phyloP scores from a whole-genome alignment of 345 rosid genomes.

The Lepidium didymum region DNA sequence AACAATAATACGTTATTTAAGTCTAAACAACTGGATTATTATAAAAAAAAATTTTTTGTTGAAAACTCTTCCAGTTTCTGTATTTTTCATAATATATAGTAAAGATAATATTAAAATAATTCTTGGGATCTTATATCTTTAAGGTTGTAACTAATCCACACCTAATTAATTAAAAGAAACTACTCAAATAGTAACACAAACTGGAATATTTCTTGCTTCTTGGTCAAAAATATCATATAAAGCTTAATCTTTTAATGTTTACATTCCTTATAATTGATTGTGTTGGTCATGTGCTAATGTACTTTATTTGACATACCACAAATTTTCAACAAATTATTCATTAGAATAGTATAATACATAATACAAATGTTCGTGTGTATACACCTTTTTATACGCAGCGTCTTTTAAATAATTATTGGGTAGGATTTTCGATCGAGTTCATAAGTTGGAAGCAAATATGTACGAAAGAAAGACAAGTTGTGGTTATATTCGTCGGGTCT shows the following conservation, averaged over 20 bases:
- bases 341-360: background rate
- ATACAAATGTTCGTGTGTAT: background rate
- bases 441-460: background rate
- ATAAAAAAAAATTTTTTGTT: too few relatives aligned
- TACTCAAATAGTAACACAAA: too few relatives aligned
- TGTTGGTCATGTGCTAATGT: background rate
- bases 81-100: too few relatives aligned
- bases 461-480: background rate
- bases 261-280: background rate
- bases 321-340: background rate
- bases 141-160: too few relatives aligned
- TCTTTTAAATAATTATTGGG: background rate
- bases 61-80: too few relatives aligned
- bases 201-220: background rate
- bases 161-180: too few relatives aligned
- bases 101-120: too few relatives aligned
- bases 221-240: background rate
- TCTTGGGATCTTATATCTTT: too few relatives aligned
- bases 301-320: background rate
- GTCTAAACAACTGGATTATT: too few relatives aligned
- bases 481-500: constrained; percentile 15
- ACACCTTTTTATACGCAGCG: background rate
- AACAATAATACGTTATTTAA: too few relatives aligned
- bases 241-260: background rate
- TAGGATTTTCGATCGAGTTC: background rate